Percentiles rank a stretch among this genome's conserved stretches.
Evolutionary conservation across 2,329 filamentous ascomycete genomes (phyloP).

Genomic region (Exophiala calicioides): DNA sequence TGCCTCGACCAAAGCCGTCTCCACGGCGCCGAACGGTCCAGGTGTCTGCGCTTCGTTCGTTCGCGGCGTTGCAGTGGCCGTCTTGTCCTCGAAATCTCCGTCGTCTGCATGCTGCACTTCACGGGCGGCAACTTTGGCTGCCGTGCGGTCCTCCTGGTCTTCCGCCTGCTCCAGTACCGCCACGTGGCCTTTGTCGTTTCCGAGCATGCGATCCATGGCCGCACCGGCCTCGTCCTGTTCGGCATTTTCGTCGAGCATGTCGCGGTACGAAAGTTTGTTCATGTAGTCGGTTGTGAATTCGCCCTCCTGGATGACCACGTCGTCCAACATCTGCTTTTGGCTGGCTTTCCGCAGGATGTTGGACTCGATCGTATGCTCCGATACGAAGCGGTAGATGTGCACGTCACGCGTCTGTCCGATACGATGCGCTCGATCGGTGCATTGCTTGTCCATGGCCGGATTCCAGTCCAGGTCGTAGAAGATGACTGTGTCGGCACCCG

Average conservation of each 20-base stretch:
- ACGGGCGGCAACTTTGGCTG: slow-evolving; percentile 82
- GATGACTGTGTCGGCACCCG: slow-evolving; percentile 94
- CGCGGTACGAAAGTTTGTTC: slow-evolving; percentile 70
- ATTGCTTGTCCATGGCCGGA: slow-evolving; percentile 99
- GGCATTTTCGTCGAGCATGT: slow-evolving; percentile 59
- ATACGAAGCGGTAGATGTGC: slow-evolving; percentile 93
- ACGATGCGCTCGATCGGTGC: slow-evolving; percentile 93
- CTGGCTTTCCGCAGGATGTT: slow-evolving; percentile 96
- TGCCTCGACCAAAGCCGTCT: slow-evolving; percentile 40
- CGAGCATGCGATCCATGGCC: slow-evolving; percentile 84
- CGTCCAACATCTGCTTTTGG: slow-evolving; percentile 96
- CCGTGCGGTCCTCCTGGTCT: slow-evolving; percentile 86
- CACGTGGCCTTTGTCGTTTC: slow-evolving; percentile 53
- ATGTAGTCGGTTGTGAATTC: slow-evolving; percentile 98
- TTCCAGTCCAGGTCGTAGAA: slow-evolving; percentile 99
- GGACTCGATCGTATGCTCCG: slow-evolving; percentile 93
- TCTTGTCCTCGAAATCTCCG: slow-evolving; percentile 75
- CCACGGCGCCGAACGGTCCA: slow-evolving; percentile 29
- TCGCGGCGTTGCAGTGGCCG: slow-evolving; percentile 35
- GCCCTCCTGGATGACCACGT: slow-evolving; percentile 97
- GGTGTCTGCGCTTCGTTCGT: slow-evolving; percentile 34
- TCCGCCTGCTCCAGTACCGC: slow-evolving; percentile 85
- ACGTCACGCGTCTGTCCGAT: slow-evolving; percentile 98
- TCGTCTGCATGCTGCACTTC: slow-evolving; percentile 83
- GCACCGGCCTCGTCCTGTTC: slow-evolving; percentile 68